A percentile compares a stretch with the other conserved stretches of the same genome.
Conservation (phyloP, 2,329 filamentous ascomycete species). For the Sclerotinia trifoliorum region DNA sequence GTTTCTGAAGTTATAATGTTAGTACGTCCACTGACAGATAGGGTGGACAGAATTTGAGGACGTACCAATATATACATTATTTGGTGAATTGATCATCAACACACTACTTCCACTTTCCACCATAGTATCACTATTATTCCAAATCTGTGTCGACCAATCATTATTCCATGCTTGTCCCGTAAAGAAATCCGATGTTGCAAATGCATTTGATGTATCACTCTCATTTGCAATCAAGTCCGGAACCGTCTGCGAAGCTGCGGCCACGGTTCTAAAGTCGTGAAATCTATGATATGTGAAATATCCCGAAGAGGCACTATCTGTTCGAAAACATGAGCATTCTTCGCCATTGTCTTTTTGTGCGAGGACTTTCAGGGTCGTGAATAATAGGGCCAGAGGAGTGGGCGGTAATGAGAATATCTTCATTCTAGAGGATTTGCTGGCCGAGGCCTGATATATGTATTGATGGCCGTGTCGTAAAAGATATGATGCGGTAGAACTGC, state of each 20-base stretch:
- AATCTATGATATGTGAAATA: slow-evolving; percentile 38
- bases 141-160: slow-evolving; percentile 36
- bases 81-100: slow-evolving; percentile 36
- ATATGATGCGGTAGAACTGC: neutral
- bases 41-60: neutral
- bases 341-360: slow-evolving; percentile 35
- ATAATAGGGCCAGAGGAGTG: neutral
- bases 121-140: slow-evolving; percentile 36
- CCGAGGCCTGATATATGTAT: neutral
- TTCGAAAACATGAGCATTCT: slow-evolving; percentile 36
- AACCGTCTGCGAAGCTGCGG: slow-evolving; percentile 18
- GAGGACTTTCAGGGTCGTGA: slow-evolving; percentile 11
- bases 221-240: slow-evolving; percentile 28
- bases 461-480: neutral
- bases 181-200: slow-evolving; percentile 34
- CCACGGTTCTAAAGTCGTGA: slow-evolving; percentile 35
- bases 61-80: slow-evolving; percentile 39
- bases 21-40: neutral
- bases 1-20: slow-evolving; percentile 23
- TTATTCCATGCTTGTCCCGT: slow-evolving; percentile 29
- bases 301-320: slow-evolving; percentile 33
- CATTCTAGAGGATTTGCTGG: neutral
- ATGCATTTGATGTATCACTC: slow-evolving; percentile 26
- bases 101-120: slow-evolving; percentile 28
- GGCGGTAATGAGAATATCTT: neutral